A percentile compares a stretch with the other conserved stretches of the same genome.
Conservation (phyloP, 2,329 filamentous ascomycete genomes). For the Sordariomycetes sp. region DNA sequence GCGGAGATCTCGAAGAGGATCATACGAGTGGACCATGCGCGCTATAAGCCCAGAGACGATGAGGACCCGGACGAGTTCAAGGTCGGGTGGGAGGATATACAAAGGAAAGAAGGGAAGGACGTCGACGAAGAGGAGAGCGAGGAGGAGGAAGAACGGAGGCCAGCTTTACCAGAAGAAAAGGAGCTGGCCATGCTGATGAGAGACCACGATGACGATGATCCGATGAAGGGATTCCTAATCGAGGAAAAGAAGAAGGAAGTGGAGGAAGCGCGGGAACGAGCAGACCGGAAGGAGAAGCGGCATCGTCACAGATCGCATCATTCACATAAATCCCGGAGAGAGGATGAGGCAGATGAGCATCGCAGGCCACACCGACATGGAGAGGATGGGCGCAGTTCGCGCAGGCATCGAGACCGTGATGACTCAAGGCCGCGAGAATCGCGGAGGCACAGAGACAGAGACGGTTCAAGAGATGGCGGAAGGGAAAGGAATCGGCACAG, state of each 20-base stretch:
- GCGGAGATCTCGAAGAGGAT: slow-evolving; percentile 73
- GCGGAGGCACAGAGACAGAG: slow-evolving; percentile 15
- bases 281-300: slow-evolving; percentile 37
- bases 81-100: slow-evolving; percentile 52
- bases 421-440: slow-evolving; percentile 12
- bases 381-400: slow-evolving; percentile 8
- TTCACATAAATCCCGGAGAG: slow-evolving; percentile 22
- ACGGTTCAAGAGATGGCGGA: slow-evolving; percentile 14
- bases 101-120: slow-evolving; percentile 37
- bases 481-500: slow-evolving; percentile 13
- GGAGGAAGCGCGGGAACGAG: slow-evolving; percentile 51
- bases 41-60: slow-evolving; percentile 83
- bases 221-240: slow-evolving; percentile 88
- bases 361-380: slow-evolving; percentile 4
- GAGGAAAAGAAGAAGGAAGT: slow-evolving; percentile 89
- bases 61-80: slow-evolving; percentile 53
- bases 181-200: slow-evolving; percentile 68
- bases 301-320: slow-evolving; percentile 36
- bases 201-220: slow-evolving; percentile 89
- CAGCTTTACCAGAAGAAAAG: slow-evolving; percentile 69
- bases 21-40: slow-evolving; percentile 82
- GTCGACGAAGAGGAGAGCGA: slow-evolving; percentile 34
- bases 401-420: slow-evolving; percentile 16
- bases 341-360: background rate
- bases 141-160: slow-evolving; percentile 38